Conservation (phyloP, 2,329 filamentous ascomycete species). For the Trichoderma pleuroti region DNA sequence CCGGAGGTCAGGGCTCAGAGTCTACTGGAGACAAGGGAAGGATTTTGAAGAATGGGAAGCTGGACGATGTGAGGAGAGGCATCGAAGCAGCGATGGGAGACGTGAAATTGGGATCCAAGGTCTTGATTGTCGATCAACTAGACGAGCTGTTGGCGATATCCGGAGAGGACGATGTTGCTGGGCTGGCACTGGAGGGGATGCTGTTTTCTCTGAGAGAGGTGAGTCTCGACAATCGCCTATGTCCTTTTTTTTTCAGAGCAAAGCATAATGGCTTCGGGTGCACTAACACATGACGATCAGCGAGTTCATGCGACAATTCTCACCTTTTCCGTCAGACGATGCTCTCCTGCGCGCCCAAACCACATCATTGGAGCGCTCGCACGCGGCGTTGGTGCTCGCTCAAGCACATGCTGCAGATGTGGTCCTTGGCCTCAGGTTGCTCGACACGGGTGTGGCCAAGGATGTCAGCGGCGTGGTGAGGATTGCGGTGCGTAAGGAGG, state of each 20-base stretch:
- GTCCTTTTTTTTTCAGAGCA: too few species aligned
- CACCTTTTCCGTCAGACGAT: slow-evolving; percentile 66
- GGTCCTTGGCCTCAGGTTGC: slow-evolving; percentile 66
- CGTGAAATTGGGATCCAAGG: slow-evolving; percentile 34
- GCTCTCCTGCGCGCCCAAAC: slow-evolving; percentile 61
- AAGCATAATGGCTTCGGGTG: neutral
- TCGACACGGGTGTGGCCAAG: slow-evolving; percentile 84
- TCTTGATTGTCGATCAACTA: slow-evolving; percentile 64
- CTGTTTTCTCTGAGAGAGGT: slow-evolving; percentile 62
- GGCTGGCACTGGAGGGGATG: slow-evolving; percentile 50
- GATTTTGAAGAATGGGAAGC: slow-evolving; percentile 31
- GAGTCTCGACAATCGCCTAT: slow-evolving; percentile 28
- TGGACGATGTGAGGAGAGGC: slow-evolving; percentile 37
- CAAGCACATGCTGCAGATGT: slow-evolving; percentile 72
- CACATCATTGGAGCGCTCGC: slow-evolving; percentile 66
- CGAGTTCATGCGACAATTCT: slow-evolving; percentile 63
- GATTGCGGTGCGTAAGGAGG: slow-evolving; percentile 57
- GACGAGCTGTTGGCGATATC: slow-evolving; percentile 62
- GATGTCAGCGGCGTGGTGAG: slow-evolving; percentile 88
- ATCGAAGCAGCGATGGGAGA: slow-evolving; percentile 40
- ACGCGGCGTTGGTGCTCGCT: slow-evolving; percentile 66
- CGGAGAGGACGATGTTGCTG: slow-evolving; percentile 40
- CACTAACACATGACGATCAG: slow-evolving; percentile 34
- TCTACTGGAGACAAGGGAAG: neutral
- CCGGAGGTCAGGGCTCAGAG: slow-evolving; percentile 13